phyloP scores from a whole-genome alignment of 371 early-diverging fungal species.

The Circinella minor region DNA sequence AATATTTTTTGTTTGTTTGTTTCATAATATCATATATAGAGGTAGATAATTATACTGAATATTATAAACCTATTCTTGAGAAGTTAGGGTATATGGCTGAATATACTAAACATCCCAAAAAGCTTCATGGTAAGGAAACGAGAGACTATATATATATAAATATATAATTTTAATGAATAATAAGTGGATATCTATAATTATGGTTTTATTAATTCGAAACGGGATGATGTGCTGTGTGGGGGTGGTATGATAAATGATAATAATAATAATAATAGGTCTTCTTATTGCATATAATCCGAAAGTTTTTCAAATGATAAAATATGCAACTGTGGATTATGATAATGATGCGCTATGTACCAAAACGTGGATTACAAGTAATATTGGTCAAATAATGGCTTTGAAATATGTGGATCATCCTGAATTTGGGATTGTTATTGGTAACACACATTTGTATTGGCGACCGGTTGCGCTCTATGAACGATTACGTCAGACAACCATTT shows the following conservation, averaged over 20 bases:
- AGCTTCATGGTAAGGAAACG: slow-evolving; percentile 43
- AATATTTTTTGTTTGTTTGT: background rate
- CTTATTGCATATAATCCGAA: slow-evolving; percentile 36
- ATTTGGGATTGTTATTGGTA: slow-evolving; percentile 38
- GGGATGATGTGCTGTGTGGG: no score
- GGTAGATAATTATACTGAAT: slow-evolving; percentile 44
- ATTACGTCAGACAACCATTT: slow-evolving; percentile 52
- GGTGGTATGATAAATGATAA: background rate
- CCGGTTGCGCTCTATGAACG: slow-evolving; percentile 64
- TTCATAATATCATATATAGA: slow-evolving; percentile 22
- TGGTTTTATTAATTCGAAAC: background rate
- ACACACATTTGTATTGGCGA: slow-evolving; percentile 62
- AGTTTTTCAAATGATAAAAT: slow-evolving; percentile 38
- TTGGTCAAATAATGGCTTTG: slow-evolving; percentile 53
- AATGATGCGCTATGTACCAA: slow-evolving; percentile 40
- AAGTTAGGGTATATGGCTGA: slow-evolving; percentile 39
- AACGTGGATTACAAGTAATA: slow-evolving; percentile 56
- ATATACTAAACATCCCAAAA: slow-evolving; percentile 36
- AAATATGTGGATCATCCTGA: slow-evolving; percentile 17
- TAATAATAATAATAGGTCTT: slow-evolving; percentile 21
- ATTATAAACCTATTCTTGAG: slow-evolving; percentile 31
- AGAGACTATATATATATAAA: background rate
- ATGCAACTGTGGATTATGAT: slow-evolving; percentile 54
- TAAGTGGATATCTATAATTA: no score
- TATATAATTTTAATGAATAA: background rate